Conservation (phyloP, 352 stramenopile genomes). For the Albugo candida region DNA sequence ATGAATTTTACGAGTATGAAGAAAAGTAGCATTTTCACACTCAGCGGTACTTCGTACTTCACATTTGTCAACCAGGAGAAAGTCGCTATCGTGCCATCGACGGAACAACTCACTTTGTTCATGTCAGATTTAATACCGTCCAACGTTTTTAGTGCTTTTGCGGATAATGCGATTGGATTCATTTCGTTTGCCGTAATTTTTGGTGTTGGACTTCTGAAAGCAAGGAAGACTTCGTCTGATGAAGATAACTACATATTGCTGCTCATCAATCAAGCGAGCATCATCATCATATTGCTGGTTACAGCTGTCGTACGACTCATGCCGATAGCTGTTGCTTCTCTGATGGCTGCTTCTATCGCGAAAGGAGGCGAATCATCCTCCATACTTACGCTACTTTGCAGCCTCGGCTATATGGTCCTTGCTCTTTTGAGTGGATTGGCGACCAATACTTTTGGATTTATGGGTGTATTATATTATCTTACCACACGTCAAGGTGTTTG, state of each 20-base stretch:
- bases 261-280: conserved; percentile 21
- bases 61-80: conserved; percentile 15
- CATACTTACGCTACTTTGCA: conserved; percentile 11
- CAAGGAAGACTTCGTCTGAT: conserved; percentile 5
- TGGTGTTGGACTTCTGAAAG: conserved; percentile 9
- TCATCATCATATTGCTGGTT: conserved; percentile 25
- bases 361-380: neutral
- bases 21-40: conserved; percentile 3
- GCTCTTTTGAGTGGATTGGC: conserved; percentile 9
- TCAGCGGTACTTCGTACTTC: too few relatives aligned
- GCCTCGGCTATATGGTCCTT: conserved; percentile 21
- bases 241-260: conserved; percentile 3
- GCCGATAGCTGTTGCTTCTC: conserved; percentile 7
- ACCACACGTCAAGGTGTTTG: conserved; percentile 15
- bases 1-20: conserved; percentile 10
- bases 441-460: conserved; percentile 18
- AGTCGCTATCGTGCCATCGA: conserved; percentile 13
- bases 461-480: conserved; percentile 12
- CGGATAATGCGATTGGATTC: conserved; percentile 19
- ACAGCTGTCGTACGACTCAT: conserved; percentile 16
- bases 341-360: conserved; percentile 5
- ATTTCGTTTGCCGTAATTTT: conserved; percentile 28
- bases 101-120: conserved; percentile 12
- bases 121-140: conserved; percentile 18
- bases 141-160: conserved; percentile 21